phyloP scores from a whole-genome alignment of 2,329 filamentous ascomycete genomes.

The Sporothrix inflata region DNA sequence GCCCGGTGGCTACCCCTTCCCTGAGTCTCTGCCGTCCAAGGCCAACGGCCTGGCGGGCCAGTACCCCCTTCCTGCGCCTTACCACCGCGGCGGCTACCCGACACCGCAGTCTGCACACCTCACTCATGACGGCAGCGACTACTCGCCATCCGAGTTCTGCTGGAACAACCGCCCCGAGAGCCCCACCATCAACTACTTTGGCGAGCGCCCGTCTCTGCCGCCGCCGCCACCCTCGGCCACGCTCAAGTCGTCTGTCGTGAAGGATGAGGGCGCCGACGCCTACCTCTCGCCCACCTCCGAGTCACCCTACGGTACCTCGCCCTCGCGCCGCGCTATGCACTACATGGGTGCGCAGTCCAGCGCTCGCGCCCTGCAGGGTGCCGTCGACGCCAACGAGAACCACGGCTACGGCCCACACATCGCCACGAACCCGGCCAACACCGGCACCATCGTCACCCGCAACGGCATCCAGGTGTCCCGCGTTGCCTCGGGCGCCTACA shows the following conservation, averaged over 20 bases:
- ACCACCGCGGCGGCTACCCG: conserved; percentile 42
- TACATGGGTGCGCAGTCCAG: conserved; percentile 28
- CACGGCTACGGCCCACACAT: conserved; percentile 18
- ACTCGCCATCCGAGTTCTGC: conserved; percentile 33
- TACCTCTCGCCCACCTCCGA: conserved; percentile 22
- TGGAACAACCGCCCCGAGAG: conserved; percentile 30
- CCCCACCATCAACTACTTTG: conserved; percentile 39
- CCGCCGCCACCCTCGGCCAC: conserved; percentile 32
- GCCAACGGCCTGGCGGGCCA: conserved; percentile 15
- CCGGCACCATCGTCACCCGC: conserved; percentile 30
- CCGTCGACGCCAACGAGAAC: conserved; percentile 19
- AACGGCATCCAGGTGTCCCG: conserved; percentile 36
- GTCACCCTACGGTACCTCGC: conserved; percentile 3
- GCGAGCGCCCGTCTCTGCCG: conserved; percentile 31
- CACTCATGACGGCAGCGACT: conserved; percentile 24
- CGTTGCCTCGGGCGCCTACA: conserved; percentile 39
- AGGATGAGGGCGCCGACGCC: conserved; percentile 17
- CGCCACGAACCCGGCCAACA: conserved; percentile 8
- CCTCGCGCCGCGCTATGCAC: conserved; percentile 22
- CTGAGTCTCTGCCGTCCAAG: conserved; percentile 25
- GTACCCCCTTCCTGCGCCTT: conserved; percentile 26
- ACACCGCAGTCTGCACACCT: conserved; percentile 6
- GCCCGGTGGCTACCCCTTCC: conserved; percentile 29
- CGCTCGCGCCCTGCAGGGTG: conserved; percentile 28
- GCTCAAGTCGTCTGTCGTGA: conserved; percentile 32